phyloP scores from a whole-genome alignment of 257 asterid genomes.

The Fraxinus anomala region DNA sequence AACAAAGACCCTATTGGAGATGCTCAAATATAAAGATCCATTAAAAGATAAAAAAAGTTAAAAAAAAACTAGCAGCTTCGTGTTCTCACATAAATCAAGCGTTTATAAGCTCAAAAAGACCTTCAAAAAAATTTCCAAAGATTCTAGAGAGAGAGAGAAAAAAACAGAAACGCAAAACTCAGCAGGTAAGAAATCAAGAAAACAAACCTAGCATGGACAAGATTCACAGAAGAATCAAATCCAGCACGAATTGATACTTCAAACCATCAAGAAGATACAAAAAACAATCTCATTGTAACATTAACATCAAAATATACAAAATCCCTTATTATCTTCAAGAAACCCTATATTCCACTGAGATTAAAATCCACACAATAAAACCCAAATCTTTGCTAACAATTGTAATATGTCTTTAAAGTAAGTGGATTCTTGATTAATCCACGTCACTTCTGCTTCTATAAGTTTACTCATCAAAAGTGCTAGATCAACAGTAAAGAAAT shows the following conservation, averaged over 20 bases:
- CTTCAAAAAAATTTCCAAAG: slow-evolving; percentile 11
- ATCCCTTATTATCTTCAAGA: slow-evolving; percentile 18
- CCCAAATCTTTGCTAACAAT: slow-evolving; percentile 11
- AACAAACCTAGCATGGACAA: not conserved
- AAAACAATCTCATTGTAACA: not conserved
- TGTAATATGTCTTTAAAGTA: too few species aligned
- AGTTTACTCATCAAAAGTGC: not conserved
- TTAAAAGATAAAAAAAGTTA: not conserved
- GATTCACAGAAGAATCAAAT: not conserved
- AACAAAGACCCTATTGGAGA: too few species aligned
- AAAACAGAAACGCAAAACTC: slow-evolving; percentile 2
- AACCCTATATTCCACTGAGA: slow-evolving; percentile 40
- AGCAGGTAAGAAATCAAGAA: slow-evolving; percentile 14
- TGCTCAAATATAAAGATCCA: slow-evolving; percentile 7
- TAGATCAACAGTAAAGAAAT: not conserved
- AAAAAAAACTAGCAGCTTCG: slow-evolving; percentile 9
- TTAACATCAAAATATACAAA: slow-evolving; percentile 15
- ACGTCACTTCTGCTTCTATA: too few species aligned
- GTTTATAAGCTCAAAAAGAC: slow-evolving; percentile 7
- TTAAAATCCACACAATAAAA: slow-evolving; percentile 21
- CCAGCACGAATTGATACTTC: not conserved
- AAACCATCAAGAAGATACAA: slow-evolving; percentile 12
- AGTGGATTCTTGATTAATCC: too few species aligned
- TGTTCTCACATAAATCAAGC: slow-evolving; percentile 12
- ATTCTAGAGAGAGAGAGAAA: slow-evolving; percentile 15